A percentile compares a stretch with the other conserved stretches of the same genome.
Conservation (phyloP, 176 grass and related monocot genomes). For the Raddia guianensis region DNA sequence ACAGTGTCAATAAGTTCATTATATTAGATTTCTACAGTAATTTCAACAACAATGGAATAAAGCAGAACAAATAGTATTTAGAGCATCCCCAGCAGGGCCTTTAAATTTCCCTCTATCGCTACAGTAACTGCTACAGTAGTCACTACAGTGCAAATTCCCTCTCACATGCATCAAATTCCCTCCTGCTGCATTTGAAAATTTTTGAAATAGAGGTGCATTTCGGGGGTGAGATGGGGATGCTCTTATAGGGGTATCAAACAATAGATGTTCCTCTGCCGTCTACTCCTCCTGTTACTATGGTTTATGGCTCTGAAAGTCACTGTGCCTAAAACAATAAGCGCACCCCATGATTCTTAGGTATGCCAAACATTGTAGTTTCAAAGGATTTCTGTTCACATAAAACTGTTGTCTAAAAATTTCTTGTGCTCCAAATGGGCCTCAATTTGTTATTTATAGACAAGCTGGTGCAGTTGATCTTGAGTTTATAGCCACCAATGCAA, state of each 20-base stretch:
- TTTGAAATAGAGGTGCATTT: no score
- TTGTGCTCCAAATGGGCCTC: not conserved
- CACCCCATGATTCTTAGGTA: not conserved
- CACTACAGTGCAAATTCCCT: no score
- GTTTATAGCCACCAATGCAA: not conserved
- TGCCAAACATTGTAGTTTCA: not conserved
- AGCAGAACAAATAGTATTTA: conserved; percentile 23
- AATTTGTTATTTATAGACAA: not conserved
- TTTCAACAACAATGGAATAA: conserved; percentile 12
- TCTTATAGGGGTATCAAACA: not conserved
- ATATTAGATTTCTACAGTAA: conserved; percentile 20
- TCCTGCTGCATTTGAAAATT: no score
- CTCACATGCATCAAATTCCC: no score
- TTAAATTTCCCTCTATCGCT: no score
- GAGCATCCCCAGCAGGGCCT: no score
- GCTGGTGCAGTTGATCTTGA: not conserved
- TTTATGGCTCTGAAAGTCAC: not conserved
- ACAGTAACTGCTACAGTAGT: no score
- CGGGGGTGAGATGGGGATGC: no score
- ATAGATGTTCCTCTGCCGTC: not conserved
- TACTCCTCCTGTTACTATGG: not conserved
- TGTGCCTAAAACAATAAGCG: not conserved
- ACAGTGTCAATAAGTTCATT: conserved; percentile 38
- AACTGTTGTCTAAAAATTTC: not conserved
- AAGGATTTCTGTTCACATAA: not conserved